These are phyloP conservation scores for Chytriomyces hyalinus DNA, from an alignment of 192 early-diverging fungal genomes.

Conservation along the genomic window DNA sequence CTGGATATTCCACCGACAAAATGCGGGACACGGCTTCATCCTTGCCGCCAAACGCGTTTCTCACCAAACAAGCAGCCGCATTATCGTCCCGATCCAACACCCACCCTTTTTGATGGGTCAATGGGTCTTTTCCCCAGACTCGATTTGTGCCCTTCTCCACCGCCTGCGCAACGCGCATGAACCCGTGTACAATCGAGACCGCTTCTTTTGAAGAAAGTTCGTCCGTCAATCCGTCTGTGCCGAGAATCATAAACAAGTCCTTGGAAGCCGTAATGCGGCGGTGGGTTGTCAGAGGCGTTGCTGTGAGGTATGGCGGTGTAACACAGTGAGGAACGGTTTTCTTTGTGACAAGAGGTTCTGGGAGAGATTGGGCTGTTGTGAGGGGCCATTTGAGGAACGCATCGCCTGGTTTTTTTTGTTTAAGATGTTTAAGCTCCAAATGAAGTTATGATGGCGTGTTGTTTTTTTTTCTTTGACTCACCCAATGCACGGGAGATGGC, in stretches of 20 bases:
- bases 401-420: conserved; percentile 25
- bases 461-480: too few relatives aligned
- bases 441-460: too few relatives aligned
- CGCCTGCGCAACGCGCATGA: not conserved
- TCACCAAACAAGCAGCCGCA: conserved; percentile 48
- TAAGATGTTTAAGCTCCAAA: too few relatives aligned
- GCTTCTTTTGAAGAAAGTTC: conserved; percentile 38
- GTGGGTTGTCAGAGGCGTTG: conserved; percentile 52
- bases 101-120: not conserved
- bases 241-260: conserved; percentile 55
- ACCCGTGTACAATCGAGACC: conserved; percentile 44
- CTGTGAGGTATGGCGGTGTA: conserved; percentile 60
- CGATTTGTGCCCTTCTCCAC: not conserved
- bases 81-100: conserved; percentile 36
- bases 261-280: conserved; percentile 34
- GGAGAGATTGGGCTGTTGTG: not conserved
- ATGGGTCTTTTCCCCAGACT: conserved; percentile 7
- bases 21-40: conserved; percentile 20
- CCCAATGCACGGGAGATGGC: conserved; percentile 57
- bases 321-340: conserved; percentile 25
- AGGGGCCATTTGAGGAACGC: conserved; percentile 52
- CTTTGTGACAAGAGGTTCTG: not conserved
- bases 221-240: conserved; percentile 57
- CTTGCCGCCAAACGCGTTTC: conserved; percentile 43
- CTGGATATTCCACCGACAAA: conserved; percentile 40